A percentile compares a stretch with the other conserved stretches of the same genome.
Evolutionary conservation across 768 basidiomycete genomes (phyloP).

Genomic region (Serendipita sp.): DNA sequence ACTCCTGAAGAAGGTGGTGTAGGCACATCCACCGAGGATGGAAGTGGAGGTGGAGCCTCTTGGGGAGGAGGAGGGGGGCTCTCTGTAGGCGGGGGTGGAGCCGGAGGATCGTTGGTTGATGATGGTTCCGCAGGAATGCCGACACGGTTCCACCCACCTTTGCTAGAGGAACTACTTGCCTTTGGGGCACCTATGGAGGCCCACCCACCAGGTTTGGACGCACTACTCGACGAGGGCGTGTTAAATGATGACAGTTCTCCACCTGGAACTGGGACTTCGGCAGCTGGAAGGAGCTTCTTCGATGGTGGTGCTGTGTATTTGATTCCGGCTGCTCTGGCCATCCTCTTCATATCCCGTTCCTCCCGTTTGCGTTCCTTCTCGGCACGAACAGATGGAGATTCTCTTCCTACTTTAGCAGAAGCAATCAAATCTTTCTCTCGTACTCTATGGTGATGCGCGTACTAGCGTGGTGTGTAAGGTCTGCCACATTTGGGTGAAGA

Average conservation of each 20-base stretch:
- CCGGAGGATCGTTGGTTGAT: background rate
- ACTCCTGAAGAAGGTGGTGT: background rate
- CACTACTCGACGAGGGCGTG: too few species aligned
- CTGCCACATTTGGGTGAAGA: conserved; percentile 4
- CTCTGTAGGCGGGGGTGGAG: background rate
- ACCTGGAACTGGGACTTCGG: too few species aligned
- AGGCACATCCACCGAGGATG: background rate
- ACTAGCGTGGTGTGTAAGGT: conserved; percentile 17
- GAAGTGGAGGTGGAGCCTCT: background rate
- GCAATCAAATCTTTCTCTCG: conserved; percentile 71
- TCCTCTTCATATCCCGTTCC: conserved; percentile 69
- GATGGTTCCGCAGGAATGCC: background rate
- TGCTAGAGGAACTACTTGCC: background rate
- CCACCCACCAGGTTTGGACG: background rate
- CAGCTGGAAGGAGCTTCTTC: too few species aligned
- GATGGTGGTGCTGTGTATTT: conserved; percentile 25
- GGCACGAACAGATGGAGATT: conserved; percentile 49
- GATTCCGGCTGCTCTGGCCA: conserved; percentile 68
- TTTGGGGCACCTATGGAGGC: background rate
- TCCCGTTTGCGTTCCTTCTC: conserved; percentile 77
- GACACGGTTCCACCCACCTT: background rate
- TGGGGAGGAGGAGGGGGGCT: background rate
- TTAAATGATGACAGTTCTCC: too few species aligned
- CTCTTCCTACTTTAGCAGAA: conserved; percentile 35
- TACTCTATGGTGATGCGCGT: conserved; percentile 73